Base-by-base conservation (phyloP, 2,329 filamentous ascomycete genomes). In the Gliomastix tumulicola region DNA sequence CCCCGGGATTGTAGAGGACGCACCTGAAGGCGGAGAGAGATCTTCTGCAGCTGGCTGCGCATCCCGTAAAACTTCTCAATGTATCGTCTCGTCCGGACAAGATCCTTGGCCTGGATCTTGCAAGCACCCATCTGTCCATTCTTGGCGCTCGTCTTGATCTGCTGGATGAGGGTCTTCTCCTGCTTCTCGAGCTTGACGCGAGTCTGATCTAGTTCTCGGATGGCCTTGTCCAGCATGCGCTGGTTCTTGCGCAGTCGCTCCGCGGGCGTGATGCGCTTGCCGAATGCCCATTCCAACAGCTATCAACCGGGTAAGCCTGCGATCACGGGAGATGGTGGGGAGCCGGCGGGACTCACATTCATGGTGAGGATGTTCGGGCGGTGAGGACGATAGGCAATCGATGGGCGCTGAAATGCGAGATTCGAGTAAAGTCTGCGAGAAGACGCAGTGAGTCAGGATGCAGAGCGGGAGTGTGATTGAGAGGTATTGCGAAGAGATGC, bases 231-330 rank as follows among this genome's bases (percentile, higher is more conserved):
- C 45, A 98, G 81, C 49, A 92, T 88, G 51, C 92, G 80, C 67
- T 97, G 92, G 63, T 98, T 94, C 72, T 90, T 90, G 62, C 86
- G 82, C 60, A 90, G 71, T 60, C 86, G 83, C 74, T 92, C 85
- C 18, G 88, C 88, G 5, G 92, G 90, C 71, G 92, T 98, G 78
- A 97, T 94, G 64, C 92, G 92, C 77, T 96, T 97, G 49, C 92
- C 92, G 57, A 98, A 98, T 27, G 90, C 90, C 89, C 92, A 98
- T 77, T 98, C 92, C 44, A 98, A 77, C 57, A 97, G 87, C 87
- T 96, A 51, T 31, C 34, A 13, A 28, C 25, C 41, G n/a, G n/a
- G n/a, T n/a, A n/a, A n/a, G n/a, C n/a, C n/a, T n/a, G n/a, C n/a
- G n/a, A n/a, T n/a, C n/a, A n/a, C 23, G 19, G 38, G 21, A 23